Conservation (phyloP, 2,329 filamentous ascomycete species). For the Macrophomina tecta region DNA sequence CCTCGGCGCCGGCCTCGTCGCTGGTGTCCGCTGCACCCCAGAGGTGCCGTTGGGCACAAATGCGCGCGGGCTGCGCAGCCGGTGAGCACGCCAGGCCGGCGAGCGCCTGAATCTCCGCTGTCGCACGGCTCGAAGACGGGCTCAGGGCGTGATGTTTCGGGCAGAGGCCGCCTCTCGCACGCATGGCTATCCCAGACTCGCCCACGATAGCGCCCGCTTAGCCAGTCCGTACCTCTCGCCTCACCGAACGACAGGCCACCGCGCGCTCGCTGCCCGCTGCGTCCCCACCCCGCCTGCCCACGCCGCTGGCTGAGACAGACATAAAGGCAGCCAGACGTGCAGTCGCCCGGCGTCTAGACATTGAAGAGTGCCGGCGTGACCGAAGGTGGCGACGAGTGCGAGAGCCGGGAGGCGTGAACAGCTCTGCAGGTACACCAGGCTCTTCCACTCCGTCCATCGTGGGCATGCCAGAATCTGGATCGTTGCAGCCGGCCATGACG, state of each 20-base stretch:
- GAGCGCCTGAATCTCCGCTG: constrained; percentile 6
- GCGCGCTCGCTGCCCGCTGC: neutral
- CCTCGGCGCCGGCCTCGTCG: neutral
- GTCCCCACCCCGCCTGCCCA: constrained; percentile 15
- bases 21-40: neutral
- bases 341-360: constrained; percentile 2
- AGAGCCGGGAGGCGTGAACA: neutral
- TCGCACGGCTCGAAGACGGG: constrained; percentile 9
- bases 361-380: neutral
- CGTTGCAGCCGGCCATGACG: neutral
- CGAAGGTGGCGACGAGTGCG: neutral
- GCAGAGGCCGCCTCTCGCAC: constrained; percentile 1
- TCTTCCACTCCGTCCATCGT: neutral
- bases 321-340: constrained; percentile 16
- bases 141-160: constrained; percentile 16
- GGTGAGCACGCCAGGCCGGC: constrained; percentile 2
- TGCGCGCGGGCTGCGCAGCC: neutral
- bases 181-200: constrained; percentile 25
- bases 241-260: constrained; percentile 24
- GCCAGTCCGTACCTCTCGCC: neutral
- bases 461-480: neutral
- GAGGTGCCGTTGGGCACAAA: constrained; percentile 16
- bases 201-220: constrained; percentile 15
- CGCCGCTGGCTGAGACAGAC: constrained; percentile 13
- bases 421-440: constrained; percentile 13